Evolutionary conservation across 192 early-diverging fungal species (phyloP), one percentile per base, ranked within the genome.

Genomic region (Obelidium mucronatum): DNA sequence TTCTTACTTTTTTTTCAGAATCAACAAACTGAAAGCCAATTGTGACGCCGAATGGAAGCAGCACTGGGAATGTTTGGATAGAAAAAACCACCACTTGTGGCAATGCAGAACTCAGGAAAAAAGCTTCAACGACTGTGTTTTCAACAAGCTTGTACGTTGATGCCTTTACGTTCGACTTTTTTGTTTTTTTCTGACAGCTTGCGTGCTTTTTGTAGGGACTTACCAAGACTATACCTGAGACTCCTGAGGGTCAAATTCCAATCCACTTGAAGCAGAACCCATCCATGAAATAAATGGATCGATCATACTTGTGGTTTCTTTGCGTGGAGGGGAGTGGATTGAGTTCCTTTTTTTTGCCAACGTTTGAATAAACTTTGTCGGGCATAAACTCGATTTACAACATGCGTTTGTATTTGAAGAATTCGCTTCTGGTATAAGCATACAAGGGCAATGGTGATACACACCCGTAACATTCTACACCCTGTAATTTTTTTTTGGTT

Each of bases 21-120:
- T 97, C 80, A 76, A 87, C 56, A 95, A 96, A 82, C 87, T 98
- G 72, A 91, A 95, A 81, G 90, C 89, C 58, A 92, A 96, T 85
- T 98, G 97, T 81, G 90, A 89, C 67, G 82, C 88, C 66, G 89
- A 95, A 76, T 97, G 95, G 87, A 89, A 89, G 15, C 85, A 88
- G 39, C 96, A 98, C 82, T 98, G 94, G 92, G 82, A 94, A 73
- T 97, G 96, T 77, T 83, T 97, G 63, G 97, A 98, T 73, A 84
- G 82, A 70, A 93, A 95, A 77, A 98, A 98, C 83, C 97, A 98
- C 76, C 89, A 93, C 65, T 89, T 91, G 74, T 89, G 88, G 76
- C 82, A 85, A 28, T 97, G 96, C 83, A 90, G 97, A 39, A 79
- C 84, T 44, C 84, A 89, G 74, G 97, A 98, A 80, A 81, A 82